Percentiles rank a stretch among this genome's conserved stretches.
phyloP scores from a whole-genome alignment of 306 rosid species.

The Hippophae tibetana region DNA sequence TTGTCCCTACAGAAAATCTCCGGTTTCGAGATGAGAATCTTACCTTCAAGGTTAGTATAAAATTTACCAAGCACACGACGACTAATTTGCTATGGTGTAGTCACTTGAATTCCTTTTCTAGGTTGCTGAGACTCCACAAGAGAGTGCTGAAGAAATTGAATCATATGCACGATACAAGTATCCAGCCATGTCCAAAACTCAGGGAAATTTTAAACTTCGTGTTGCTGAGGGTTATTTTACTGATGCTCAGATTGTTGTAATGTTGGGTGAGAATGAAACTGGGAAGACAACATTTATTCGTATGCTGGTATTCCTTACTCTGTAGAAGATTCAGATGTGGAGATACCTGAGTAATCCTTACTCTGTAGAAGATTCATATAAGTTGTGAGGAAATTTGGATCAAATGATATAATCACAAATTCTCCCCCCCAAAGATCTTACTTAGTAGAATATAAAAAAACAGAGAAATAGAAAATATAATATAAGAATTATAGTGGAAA shows the following conservation, averaged over 20 bases:
- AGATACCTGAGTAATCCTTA: slow-evolving; percentile 93
- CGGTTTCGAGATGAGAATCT: slow-evolving; percentile 88
- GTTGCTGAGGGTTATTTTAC: slow-evolving; percentile 94
- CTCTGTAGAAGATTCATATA: slow-evolving; percentile 94
- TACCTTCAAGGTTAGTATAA: slow-evolving; percentile 63
- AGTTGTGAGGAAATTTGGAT: not conserved
- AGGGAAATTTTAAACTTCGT: slow-evolving; percentile 76
- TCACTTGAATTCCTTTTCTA: slow-evolving; percentile 28
- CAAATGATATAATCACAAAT: no score
- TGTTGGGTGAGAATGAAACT: slow-evolving; percentile 98
- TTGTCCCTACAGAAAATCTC: slow-evolving; percentile 95
- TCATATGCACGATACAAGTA: slow-evolving; percentile 87
- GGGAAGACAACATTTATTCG: slow-evolving; percentile 98
- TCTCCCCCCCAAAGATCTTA: no score
- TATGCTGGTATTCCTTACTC: slow-evolving; percentile 72
- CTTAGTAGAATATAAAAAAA: no score
- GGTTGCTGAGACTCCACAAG: slow-evolving; percentile 99
- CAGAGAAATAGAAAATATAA: no score
- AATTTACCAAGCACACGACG: not conserved
- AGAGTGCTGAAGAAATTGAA: slow-evolving; percentile 81
- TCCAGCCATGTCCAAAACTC: slow-evolving; percentile 87
- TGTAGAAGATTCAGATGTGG: slow-evolving; percentile 58
- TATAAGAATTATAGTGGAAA: no score
- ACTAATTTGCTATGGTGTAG: not conserved
- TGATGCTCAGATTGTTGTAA: slow-evolving; percentile 94